Base-by-base conservation (phyloP, 805 yeast species). In the Dipodascus albidus region DNA sequence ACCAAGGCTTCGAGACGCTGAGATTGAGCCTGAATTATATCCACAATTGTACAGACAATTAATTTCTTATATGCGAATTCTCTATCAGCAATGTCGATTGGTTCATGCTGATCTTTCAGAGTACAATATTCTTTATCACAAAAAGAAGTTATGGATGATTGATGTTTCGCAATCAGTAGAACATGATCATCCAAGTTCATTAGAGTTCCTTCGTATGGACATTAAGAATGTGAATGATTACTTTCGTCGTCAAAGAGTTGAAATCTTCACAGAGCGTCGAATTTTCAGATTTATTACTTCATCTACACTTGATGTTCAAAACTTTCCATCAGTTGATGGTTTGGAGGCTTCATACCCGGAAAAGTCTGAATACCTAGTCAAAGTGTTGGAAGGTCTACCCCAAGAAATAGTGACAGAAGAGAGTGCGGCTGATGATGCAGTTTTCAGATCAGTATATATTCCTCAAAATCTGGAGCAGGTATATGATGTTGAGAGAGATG, bases 111-210 rank as follows among this genome's bases (percentile, higher is more conserved):
- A 93, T 75, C 74, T 93, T 64, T 85, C 95, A 57, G 99, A 93
- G 68, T 93, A 93, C 72, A 93, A 93, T 66, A 85, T 93, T 52
- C 86, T 93, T 21, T 72, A 72, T 57, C 97, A 91, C 64, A 67
- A 86, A 4, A 82, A 78, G 33, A 78, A 80, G 64, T 71, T 93
- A 24, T 89, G 85, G 69, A 86, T 93, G 54, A 87, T 93, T 60
- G 99, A 93, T 70, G 99, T 93, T 9, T 90, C 98, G 1, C 99
- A 93, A 67, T 83, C 95, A 41, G 98, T 93, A 22, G 98, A 93
- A 67, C 97, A 96, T 8, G 96, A 89, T 61, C 99, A 93, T 69
- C 98, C 96, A 9, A 88, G 88, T 88, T 85, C 96, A 47, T 74
- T 93, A 59, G 98, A 93, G 67, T 93, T 93, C 66, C 70, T 93